These are phyloP conservation scores for Neodidymelliopsis sp. DNA, from an alignment of 2,329 filamentous ascomycete genomes.

Conservation along the genomic window DNA sequence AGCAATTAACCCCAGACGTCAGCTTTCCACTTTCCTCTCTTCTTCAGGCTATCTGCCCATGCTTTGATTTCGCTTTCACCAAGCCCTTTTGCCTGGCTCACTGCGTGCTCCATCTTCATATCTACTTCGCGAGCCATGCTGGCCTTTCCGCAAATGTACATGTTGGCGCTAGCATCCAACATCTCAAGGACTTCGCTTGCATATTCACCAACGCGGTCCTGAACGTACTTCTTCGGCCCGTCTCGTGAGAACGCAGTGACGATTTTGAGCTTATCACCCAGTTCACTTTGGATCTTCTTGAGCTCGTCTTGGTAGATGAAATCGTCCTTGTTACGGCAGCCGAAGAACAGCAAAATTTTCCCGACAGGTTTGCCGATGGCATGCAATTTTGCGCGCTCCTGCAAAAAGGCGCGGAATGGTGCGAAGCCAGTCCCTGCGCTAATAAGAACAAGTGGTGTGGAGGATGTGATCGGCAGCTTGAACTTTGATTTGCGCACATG, in stretches of 20 bases:
- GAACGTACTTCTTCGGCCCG: conserved; percentile 46
- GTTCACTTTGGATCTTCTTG: conserved; percentile 24
- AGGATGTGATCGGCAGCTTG: conserved; percentile 53
- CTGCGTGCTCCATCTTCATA: conserved; percentile 48
- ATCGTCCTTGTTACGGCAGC: conserved; percentile 40
- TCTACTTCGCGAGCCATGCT: conserved; percentile 55
- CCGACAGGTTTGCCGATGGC: conserved; percentile 41
- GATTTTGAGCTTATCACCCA: conserved; percentile 35
- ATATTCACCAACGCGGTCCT: conserved; percentile 47
- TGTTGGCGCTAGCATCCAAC: conserved; percentile 49
- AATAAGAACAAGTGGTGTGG: conserved; percentile 58
- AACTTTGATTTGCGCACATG: conserved; percentile 55
- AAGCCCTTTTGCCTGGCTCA: conserved; percentile 49
- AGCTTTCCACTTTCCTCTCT: conserved; percentile 61
- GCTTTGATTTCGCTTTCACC: conserved; percentile 51
- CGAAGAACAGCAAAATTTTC: conserved; percentile 45
- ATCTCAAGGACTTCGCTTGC: conserved; percentile 42
- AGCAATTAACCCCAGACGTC: conserved; percentile 59
- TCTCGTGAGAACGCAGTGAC: conserved; percentile 37
- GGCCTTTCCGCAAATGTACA: conserved; percentile 52
- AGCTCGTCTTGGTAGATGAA: conserved; percentile 44
- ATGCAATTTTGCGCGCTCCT: conserved; percentile 45
- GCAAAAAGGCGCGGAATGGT: conserved; percentile 45
- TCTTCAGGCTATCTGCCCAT: conserved; percentile 59
- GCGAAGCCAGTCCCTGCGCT: conserved; percentile 46